Conservation (phyloP, 805 yeast species). For the Sugiyamaella americana region DNA sequence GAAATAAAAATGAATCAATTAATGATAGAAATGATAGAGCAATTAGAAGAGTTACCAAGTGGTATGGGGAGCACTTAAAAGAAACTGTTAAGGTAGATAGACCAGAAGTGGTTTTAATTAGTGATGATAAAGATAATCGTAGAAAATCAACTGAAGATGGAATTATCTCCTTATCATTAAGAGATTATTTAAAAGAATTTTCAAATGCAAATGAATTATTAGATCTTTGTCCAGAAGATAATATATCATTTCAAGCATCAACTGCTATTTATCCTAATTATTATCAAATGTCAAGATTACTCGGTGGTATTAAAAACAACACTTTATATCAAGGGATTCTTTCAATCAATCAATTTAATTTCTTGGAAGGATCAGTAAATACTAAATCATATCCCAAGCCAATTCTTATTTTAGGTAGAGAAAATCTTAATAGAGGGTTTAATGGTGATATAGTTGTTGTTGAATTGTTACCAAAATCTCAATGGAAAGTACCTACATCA, state of each 20-base stretch:
- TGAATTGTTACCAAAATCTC: conserved; percentile 74
- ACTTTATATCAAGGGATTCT: conserved; percentile 81
- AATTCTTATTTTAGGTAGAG: conserved; percentile 72
- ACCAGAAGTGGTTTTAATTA: conserved; percentile 38
- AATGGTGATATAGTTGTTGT: conserved; percentile 89
- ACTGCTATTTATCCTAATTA: conserved; percentile 55
- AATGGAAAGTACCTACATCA: conserved; percentile 84
- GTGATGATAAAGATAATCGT: conserved; percentile 72
- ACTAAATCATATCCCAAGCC: conserved; percentile 74
- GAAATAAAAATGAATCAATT: conserved; percentile 62
- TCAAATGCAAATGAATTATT: conserved; percentile 68
- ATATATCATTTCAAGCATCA: conserved; percentile 22
- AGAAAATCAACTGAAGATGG: conserved; percentile 50
- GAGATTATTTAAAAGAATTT: conserved; percentile 64
- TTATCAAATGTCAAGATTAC: conserved; percentile 69
- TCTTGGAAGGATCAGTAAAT: conserved; percentile 77
- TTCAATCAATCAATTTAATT: conserved; percentile 76
- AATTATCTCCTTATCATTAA: conserved; percentile 48
- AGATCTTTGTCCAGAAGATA: conserved; percentile 66
- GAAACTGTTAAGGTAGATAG: conserved; percentile 10
- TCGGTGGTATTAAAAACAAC: conserved; percentile 88
- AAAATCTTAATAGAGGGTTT: conserved; percentile 82
- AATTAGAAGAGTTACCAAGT: conserved; percentile 65
- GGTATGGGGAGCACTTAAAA: conserved; percentile 64
- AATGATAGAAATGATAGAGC: conserved; percentile 92